Evolutionary conservation across 129 eudicot genomes (phyloP).

Genomic region (sunflower (Helianthus annuus)): DNA sequence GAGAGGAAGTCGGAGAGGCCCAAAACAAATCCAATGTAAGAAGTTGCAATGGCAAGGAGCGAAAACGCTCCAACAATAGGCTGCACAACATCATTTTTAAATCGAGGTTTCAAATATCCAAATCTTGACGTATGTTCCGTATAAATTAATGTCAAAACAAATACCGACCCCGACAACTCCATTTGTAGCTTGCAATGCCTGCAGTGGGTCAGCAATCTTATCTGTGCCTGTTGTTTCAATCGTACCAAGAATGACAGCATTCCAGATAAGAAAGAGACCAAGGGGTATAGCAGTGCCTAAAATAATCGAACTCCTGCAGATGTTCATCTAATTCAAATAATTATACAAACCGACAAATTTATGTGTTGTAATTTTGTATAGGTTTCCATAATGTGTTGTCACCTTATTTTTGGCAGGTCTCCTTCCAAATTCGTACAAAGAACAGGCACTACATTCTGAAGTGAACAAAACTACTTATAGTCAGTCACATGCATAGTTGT

Average conservation of each 20-base stretch:
- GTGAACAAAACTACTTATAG: slow-evolving; percentile 2
- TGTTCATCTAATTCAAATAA: slow-evolving; percentile 1
- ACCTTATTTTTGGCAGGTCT: slow-evolving; percentile 83
- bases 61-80: slow-evolving; percentile 87
- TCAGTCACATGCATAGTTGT: slow-evolving; percentile 4
- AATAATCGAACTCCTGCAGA: slow-evolving; percentile 80
- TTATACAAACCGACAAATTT: not conserved
- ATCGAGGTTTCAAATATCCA: slow-evolving; percentile 13
- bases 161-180: slow-evolving; percentile 85
- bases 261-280: slow-evolving; percentile 82
- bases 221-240: slow-evolving; percentile 49
- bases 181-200: slow-evolving; percentile 67
- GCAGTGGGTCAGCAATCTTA: slow-evolving; percentile 66
- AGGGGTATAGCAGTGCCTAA: slow-evolving; percentile 93
- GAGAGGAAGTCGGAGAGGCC: slow-evolving; percentile 93
- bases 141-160: slow-evolving; percentile 10
- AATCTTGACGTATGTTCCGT: slow-evolving; percentile 3
- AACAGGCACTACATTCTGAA: slow-evolving; percentile 96
- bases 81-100: slow-evolving; percentile 44
- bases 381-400: slow-evolving; percentile 12
- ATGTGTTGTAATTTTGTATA: not conserved
- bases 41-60: slow-evolving; percentile 88
- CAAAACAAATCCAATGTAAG: slow-evolving; percentile 91
- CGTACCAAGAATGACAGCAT: slow-evolving; percentile 91
- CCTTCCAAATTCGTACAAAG: slow-evolving; percentile 94